Percentiles rank a stretch among this genome's conserved stretches.
Evolutionary conservation across 257 asterid genomes (phyloP).

Genomic region (Schizonepeta tenuifolia): DNA sequence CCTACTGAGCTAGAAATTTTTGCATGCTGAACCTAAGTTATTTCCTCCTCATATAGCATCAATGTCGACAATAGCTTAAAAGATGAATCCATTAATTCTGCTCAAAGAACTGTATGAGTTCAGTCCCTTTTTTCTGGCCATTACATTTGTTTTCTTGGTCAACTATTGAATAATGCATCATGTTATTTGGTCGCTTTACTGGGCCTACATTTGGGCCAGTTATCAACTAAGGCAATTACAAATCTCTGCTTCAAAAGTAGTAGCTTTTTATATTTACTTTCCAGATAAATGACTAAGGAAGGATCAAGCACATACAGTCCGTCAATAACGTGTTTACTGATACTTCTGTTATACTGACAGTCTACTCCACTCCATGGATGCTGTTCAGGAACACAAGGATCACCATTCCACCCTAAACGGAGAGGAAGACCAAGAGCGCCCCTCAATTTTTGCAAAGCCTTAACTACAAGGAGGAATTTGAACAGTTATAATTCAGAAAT

Average conservation of each 20-base stretch:
- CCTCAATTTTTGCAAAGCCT: conserved; percentile 78
- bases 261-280: background rate
- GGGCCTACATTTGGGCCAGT: background rate
- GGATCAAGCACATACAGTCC: conserved; percentile 80
- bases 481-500: background rate
- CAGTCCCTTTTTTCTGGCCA: background rate
- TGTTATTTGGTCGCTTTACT: conserved; percentile 17
- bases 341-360: conserved; percentile 69
- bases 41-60: conserved; percentile 2
- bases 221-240: conserved; percentile 9
- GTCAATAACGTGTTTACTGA: conserved; percentile 83
- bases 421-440: conserved; percentile 88
- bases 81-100: background rate
- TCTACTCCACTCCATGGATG: conserved; percentile 99
- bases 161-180: background rate
- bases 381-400: conserved; percentile 96
- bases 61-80: conserved; percentile 5
- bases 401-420: conserved; percentile 99
- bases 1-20: conserved; percentile 5
- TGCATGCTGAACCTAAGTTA: background rate
- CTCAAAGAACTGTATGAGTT: background rate
- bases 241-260: conserved; percentile 6
- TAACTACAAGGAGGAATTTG: conserved; percentile 49
- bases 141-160: conserved; percentile 14
- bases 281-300: conserved; percentile 2